Evolutionary conservation across 31 red algal genomes (phyloP).

Genomic region (Endocladia muricata): DNA sequence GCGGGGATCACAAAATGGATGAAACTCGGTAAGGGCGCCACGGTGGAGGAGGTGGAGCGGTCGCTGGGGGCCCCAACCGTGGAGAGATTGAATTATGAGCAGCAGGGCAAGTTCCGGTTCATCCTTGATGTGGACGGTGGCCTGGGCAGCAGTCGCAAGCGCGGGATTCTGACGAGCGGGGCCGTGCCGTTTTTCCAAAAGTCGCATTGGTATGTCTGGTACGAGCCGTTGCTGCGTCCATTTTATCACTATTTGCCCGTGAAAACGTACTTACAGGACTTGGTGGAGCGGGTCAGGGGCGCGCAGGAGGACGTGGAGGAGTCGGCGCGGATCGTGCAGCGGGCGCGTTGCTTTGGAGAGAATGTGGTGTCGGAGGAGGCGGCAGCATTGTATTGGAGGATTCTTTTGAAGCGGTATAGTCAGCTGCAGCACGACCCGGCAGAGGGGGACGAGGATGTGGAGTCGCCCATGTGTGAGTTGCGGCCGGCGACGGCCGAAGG

Average conservation of each 20-base stretch:
- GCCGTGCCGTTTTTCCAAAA: slow-evolving; percentile 72
- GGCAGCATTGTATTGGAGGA: slow-evolving; percentile 58
- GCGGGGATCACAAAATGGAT: slow-evolving; percentile 73
- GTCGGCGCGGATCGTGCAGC: slow-evolving; percentile 34
- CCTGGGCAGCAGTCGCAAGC: slow-evolving; percentile 72
- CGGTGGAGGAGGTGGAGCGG: neutral
- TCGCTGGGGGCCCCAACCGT: slow-evolving; percentile 10
- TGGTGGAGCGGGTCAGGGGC: slow-evolving; percentile 28
- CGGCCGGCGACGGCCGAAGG: slow-evolving; percentile 59
- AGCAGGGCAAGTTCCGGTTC: slow-evolving; percentile 53
- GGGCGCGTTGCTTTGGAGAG: slow-evolving; percentile 53
- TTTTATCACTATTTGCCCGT: slow-evolving; percentile 73
- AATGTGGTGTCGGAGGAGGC: slow-evolving; percentile 47
- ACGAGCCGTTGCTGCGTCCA: slow-evolving; percentile 73
- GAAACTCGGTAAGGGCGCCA: slow-evolving; percentile 56
- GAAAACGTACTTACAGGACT: slow-evolving; percentile 68
- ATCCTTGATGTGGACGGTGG: slow-evolving; percentile 84
- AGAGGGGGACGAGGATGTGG: slow-evolving; percentile 23
- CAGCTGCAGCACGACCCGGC: slow-evolving; percentile 39
- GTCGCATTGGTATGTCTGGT: slow-evolving; percentile 77
- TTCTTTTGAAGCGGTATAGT: slow-evolving; percentile 52
- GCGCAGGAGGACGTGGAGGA: slow-evolving; percentile 12
- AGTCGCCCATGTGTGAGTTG: slow-evolving; percentile 50
- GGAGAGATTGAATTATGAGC: slow-evolving; percentile 35
- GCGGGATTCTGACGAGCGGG: slow-evolving; percentile 66